Evolutionary conservation across 1,284 basidiomycete species (phyloP).

Genomic region (Cystobasidium sp.): DNA sequence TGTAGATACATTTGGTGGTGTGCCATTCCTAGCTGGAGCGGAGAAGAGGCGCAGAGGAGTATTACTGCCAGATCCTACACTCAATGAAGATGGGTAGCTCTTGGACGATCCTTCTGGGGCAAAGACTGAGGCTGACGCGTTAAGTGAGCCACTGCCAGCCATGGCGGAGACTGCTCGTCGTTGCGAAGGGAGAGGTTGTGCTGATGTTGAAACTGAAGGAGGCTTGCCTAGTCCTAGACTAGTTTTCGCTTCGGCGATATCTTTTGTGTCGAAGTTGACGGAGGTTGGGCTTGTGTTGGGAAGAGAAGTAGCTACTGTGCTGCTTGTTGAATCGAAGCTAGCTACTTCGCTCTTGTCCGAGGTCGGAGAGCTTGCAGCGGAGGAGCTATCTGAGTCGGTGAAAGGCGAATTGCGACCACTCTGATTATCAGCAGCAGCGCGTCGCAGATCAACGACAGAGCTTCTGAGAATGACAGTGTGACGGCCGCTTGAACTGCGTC

Average conservation of each 20-base stretch:
- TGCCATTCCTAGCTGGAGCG: constrained; percentile 32
- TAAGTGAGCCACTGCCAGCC: background rate
- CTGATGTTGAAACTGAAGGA: background rate
- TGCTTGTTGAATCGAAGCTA: constrained; percentile 27
- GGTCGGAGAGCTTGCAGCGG: constrained; percentile 30
- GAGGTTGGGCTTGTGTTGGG: constrained; percentile 34
- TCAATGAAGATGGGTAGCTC: constrained; percentile 34
- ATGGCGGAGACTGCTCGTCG: constrained; percentile 15
- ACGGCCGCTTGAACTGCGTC: constrained; percentile 29
- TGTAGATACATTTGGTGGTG: constrained; percentile 10
- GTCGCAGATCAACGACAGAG: constrained; percentile 15
- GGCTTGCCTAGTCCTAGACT: background rate
- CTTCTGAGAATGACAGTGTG: constrained; percentile 40
- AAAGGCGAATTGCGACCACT: constrained; percentile 15
- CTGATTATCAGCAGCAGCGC: constrained; percentile 2
- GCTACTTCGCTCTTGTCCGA: constrained; percentile 39
- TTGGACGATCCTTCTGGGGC: constrained; percentile 15
- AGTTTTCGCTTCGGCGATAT: background rate
- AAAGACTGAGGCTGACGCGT: constrained; percentile 26
- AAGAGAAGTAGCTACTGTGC: constrained; percentile 16
- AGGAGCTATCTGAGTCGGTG: constrained; percentile 22
- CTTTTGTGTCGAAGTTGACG: constrained; percentile 13
- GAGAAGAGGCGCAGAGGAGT: constrained; percentile 31
- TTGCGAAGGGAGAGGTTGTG: background rate
- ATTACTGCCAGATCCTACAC: constrained; percentile 1